phyloP scores from a whole-genome alignment of 257 asterid species.

The Misopates orontium region DNA sequence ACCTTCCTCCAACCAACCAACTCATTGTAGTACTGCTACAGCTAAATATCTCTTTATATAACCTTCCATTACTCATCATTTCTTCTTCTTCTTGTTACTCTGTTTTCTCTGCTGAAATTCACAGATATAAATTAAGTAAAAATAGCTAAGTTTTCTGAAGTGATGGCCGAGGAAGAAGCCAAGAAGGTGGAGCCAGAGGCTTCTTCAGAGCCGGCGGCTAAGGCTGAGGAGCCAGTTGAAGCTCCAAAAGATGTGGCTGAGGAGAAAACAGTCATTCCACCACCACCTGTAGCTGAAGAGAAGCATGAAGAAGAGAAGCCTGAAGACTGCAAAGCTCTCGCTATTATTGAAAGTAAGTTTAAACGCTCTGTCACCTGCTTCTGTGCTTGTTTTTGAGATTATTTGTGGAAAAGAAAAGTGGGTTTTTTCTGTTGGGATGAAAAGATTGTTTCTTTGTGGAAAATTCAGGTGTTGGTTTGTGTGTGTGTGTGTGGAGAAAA shows the following conservation, averaged over 20 bases:
- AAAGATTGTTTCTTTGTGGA: neutral
- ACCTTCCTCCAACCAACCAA: conserved; percentile 42
- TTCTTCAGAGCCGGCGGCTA: neutral
- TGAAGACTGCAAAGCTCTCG: conserved; percentile 71
- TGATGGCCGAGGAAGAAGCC: conserved; percentile 60
- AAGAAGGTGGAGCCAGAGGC: conserved; percentile 50
- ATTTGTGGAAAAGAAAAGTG: no score
- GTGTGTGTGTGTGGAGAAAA: no score
- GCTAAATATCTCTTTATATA: conserved; percentile 26
- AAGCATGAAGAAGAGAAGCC: conserved; percentile 59
- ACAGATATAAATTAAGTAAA: neutral
- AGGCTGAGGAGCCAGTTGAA: conserved; percentile 33
- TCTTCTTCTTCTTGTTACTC: neutral
- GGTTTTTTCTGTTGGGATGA: no score
- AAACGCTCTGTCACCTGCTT: neutral
- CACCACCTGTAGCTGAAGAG: conserved; percentile 49
- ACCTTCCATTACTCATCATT: conserved; percentile 1
- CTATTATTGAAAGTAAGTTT: conserved; percentile 52
- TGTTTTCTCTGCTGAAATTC: neutral
- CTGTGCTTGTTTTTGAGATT: neutral
- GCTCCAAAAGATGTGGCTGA: conserved; percentile 60
- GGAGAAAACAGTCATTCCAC: conserved; percentile 62
- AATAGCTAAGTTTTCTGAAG: conserved; percentile 33
- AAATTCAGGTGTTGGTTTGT: neutral
- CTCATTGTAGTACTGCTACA: conserved; percentile 25